Base-by-base conservation (phyloP, 176 grass and related monocot genomes). In the Pharus latifolius region DNA sequence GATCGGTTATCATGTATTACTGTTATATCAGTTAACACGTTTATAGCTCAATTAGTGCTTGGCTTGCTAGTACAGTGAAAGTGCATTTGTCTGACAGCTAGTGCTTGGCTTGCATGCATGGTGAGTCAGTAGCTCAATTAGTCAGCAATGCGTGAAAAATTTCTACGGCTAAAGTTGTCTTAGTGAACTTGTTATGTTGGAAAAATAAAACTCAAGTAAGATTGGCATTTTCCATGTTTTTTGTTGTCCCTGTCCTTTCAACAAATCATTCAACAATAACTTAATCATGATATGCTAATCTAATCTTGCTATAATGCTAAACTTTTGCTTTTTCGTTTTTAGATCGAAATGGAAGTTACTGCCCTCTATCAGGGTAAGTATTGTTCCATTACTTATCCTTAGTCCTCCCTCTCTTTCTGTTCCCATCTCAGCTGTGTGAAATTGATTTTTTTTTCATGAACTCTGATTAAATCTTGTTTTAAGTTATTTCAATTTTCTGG, bases 321-420 rank as follows among this genome's bases (percentile, higher is more conserved):
- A 56, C 28, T 48, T 4, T 48, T 35, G 18, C n/a, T 38, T 74
- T 24, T 56, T 50, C 46, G 35, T 4, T 76, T 82, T 80, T 60
- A 92, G 85, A 92, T 88, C 19, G 3, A 49, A 68, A 50, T 46
- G 78, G 85, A 68, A 88, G 57, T 55, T 88, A 67, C 76, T 74
- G 16, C 9, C 56, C 89, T 65, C 18, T 85, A 47, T 75, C 82
- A 76, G 59, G 74, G 85, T 92, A 79, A 69, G 56, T 48, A 57
- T 69, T 55, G 29, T 52, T 56, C 33, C 8, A 14, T 40, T 29
- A 8, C n/a, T n/a, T n/a, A n/a, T n/a, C n/a, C n/a, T n/a, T n/a
- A n/a, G n/a, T n/a, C n/a, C n/a, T n/a, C n/a, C n/a, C n/a, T n/a
- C n/a, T n/a, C n/a, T n/a, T n/a, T n/a, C n/a, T n/a, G n/a, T n/a